These are phyloP conservation scores for Termitomyces sp. DNA, from an alignment of 768 basidiomycete genomes.

Conservation along the genomic window DNA sequence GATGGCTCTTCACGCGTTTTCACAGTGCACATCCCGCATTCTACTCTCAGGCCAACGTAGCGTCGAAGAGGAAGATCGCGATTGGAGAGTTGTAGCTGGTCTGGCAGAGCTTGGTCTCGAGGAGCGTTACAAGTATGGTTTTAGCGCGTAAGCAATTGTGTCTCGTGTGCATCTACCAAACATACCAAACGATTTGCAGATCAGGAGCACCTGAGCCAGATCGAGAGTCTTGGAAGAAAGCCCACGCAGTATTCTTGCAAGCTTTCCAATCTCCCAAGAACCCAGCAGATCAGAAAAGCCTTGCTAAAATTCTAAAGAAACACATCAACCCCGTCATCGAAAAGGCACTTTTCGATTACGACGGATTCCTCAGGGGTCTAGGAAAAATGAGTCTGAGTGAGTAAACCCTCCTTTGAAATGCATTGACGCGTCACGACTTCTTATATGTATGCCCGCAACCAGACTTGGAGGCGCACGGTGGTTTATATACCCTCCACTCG, in stretches of 20 bases:
- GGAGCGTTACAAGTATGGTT: slow-evolving; percentile 51
- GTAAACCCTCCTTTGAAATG: slow-evolving; percentile 20
- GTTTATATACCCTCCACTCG: slow-evolving; percentile 80
- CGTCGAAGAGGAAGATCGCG: slow-evolving; percentile 33
- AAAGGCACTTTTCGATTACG: slow-evolving; percentile 65
- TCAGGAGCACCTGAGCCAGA: slow-evolving; percentile 45
- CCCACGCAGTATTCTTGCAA: slow-evolving; percentile 47
- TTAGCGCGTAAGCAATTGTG: slow-evolving; percentile 30
- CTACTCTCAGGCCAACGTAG: slow-evolving; percentile 51
- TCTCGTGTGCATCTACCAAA: background rate
- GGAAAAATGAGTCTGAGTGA: slow-evolving; percentile 79
- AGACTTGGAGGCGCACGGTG: slow-evolving; percentile 85
- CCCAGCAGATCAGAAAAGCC: slow-evolving; percentile 47
- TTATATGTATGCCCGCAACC: background rate
- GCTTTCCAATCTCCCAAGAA: slow-evolving; percentile 59
- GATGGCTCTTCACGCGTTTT: slow-evolving; percentile 73
- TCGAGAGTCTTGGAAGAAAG: slow-evolving; percentile 60
- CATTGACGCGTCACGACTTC: background rate
- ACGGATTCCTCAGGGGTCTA: slow-evolving; percentile 65
- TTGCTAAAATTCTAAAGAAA: slow-evolving; percentile 50
- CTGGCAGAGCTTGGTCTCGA: slow-evolving; percentile 78
- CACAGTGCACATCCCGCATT: slow-evolving; percentile 59
- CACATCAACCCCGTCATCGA: slow-evolving; percentile 41
- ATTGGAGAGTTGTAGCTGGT: slow-evolving; percentile 51
- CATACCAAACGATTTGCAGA: slow-evolving; percentile 5